Base-by-base conservation (phyloP, 73 alveolate species). In the Blepharisma stoltei region DNA sequence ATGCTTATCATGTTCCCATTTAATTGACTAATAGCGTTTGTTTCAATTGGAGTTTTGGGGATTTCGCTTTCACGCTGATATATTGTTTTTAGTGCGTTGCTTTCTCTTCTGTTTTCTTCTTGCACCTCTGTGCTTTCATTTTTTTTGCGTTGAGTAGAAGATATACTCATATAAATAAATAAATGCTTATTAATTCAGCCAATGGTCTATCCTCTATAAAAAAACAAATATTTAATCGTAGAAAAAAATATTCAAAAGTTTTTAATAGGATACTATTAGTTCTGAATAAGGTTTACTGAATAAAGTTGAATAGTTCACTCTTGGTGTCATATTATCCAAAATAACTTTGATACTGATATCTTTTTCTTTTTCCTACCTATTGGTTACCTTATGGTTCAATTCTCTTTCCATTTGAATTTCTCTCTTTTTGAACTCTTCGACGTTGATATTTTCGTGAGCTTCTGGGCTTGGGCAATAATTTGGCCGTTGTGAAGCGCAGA, bases 241-340 rank as follows among this genome's bases (percentile, higher is more conserved):
- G n/a, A n/a, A n/a, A n/a, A n/a, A n/a, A n/a, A n/a, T n/a, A n/a
- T n/a, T n/a, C n/a, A n/a, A n/a, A n/a, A n/a, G n/a, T n/a, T n/a
- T n/a, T n/a, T n/a, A n/a, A n/a, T n/a, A n/a, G n/a, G n/a, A n/a
- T n/a, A 21, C 71, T 14, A 9, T 20, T 60, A 60, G 2, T 60
- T 25, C 73, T 60, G 5, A 14, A 14, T 60, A 18, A 2, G 0
- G 0, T 5, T 20, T 60, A 60, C 73, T 60, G 45, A 0, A 14
- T 14, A 60, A 38, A 14, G 73, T 2, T 9, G 48, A 18, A 25
- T 60, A 60, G 5, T 9, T n/a, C 46, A 60, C 73, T 25, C 23
- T 60, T 18, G 73, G 73, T n/a, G 73, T 60, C 73, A 60, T 60
- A 60, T 60, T 60, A 1, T 60, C 73, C 11, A 60, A 38, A 20